Evolutionary conservation across 768 basidiomycete genomes (phyloP).

Genomic region (Daedalea quercina): DNA sequence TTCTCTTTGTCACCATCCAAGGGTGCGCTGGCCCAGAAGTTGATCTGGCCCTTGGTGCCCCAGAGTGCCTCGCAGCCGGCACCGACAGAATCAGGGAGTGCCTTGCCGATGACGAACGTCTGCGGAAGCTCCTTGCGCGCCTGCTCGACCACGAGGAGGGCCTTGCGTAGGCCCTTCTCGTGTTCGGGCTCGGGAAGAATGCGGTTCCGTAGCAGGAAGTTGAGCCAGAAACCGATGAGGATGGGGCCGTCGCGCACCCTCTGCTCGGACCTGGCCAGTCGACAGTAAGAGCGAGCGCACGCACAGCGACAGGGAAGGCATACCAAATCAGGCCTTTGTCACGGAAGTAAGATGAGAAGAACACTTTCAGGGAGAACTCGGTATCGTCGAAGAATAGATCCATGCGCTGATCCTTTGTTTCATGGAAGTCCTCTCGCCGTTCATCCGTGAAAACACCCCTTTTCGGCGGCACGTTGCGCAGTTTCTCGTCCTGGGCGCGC

Average conservation of each 20-base stretch:
- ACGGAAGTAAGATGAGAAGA: conserved; percentile 64
- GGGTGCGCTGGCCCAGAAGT: neutral
- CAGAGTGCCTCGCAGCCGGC: conserved; percentile 42
- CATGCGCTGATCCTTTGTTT: conserved; percentile 24
- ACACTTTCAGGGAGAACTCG: conserved; percentile 49
- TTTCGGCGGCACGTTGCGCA: neutral
- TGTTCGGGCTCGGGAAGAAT: conserved; percentile 42
- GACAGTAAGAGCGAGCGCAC: neutral
- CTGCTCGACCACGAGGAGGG: conserved; percentile 34
- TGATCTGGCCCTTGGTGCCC: conserved; percentile 25
- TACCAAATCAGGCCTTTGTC: conserved; percentile 68
- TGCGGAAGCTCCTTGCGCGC: conserved; percentile 46
- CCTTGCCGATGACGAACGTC: conserved; percentile 38
- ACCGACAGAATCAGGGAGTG: conserved; percentile 45
- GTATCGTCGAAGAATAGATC: conserved; percentile 56
- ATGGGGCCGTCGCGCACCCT: conserved; percentile 41
- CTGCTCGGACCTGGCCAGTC: conserved; percentile 33
- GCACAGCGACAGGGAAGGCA: conserved; percentile 12
- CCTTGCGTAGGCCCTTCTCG: conserved; percentile 40
- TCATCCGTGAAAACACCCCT: conserved; percentile 2
- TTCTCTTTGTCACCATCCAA: neutral
- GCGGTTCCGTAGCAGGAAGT: conserved; percentile 50
- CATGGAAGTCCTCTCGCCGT: conserved; percentile 15
- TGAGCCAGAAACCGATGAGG: conserved; percentile 52
- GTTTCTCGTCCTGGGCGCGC: neutral